Conservation (phyloP, 2,329 filamentous ascomycete genomes). For the Plectosphaerella cucumerina region DNA sequence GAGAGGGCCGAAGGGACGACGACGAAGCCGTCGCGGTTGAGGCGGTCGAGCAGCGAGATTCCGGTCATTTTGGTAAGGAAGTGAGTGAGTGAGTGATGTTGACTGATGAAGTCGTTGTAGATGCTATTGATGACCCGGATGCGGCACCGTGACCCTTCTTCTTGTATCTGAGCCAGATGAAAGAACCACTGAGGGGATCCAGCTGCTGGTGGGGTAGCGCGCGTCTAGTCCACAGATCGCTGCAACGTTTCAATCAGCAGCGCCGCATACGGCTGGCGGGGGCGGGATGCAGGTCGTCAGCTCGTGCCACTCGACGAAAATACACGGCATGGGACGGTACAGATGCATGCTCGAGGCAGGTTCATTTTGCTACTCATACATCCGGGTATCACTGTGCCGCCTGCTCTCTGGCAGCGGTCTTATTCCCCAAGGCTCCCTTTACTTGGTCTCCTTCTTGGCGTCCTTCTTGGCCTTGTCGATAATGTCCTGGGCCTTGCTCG, state of each 20-base stretch:
- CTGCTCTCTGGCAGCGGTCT: no score
- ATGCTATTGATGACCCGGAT: background rate
- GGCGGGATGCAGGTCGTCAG: no score
- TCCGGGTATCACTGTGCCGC: no score
- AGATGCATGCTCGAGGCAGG: no score
- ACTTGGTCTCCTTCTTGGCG: conserved; percentile 22
- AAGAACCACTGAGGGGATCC: conserved; percentile 75
- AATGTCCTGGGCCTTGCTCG: conserved; percentile 53
- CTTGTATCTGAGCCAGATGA: conserved; percentile 41
- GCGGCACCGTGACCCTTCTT: no score
- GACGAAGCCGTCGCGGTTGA: conserved; percentile 72
- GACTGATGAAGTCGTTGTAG: background rate
- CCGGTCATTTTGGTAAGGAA: conserved; percentile 1
- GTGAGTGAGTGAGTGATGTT: no score
- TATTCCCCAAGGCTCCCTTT: no score
- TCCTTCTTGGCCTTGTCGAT: conserved; percentile 49
- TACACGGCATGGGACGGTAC: no score
- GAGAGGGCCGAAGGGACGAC: conserved; percentile 63
- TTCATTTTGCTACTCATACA: no score
- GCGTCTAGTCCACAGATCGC: conserved; percentile 19
- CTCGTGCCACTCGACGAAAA: no score
- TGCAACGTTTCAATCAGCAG: background rate
- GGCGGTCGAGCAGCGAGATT: conserved; percentile 39
- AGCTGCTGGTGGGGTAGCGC: conserved; percentile 52
- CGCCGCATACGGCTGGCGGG: no score